Evolutionary conservation across 176 grass and related monocot genomes (phyloP).

Genomic region (Melocanna baccifera): DNA sequence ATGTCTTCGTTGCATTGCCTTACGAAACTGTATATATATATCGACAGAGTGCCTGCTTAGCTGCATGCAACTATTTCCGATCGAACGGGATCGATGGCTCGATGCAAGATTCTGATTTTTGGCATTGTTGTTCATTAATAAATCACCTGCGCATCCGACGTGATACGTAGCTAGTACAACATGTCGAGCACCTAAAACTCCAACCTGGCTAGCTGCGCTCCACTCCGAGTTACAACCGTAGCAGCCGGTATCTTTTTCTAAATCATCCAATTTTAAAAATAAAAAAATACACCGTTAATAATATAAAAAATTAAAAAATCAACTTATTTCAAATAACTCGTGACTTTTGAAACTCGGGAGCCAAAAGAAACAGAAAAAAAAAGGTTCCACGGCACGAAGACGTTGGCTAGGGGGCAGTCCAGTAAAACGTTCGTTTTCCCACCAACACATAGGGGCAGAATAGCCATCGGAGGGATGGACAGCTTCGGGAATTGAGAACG

Average conservation of each 20-base stretch:
- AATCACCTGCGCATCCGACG: not conserved
- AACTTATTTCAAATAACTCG: too few species aligned
- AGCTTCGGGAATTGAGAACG: conserved; percentile 41
- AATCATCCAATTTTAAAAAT: too few species aligned
- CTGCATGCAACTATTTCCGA: not conserved
- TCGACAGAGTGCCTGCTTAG: not conserved
- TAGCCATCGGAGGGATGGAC: conserved; percentile 18
- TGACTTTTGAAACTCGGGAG: too few species aligned
- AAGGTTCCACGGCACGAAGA: conserved; percentile 9
- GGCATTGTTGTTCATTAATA: not conserved
- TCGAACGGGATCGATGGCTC: not conserved
- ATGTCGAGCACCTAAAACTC: not conserved
- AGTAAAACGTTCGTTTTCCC: not conserved
- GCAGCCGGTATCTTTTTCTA: too few species aligned
- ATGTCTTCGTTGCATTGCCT: not conserved
- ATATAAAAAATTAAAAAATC: too few species aligned
- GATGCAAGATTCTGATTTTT: not conserved
- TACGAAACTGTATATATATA: not conserved
- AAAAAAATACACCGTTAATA: too few species aligned
- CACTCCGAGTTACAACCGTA: not conserved
- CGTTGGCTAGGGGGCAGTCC: not conserved
- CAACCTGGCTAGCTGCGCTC: not conserved
- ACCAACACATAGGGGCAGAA: conserved; percentile 7
- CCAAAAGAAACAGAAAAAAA: too few species aligned
- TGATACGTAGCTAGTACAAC: not conserved